Base-by-base conservation (phyloP, 2,329 filamentous ascomycete species). In the Neonectria neomacrospora region DNA sequence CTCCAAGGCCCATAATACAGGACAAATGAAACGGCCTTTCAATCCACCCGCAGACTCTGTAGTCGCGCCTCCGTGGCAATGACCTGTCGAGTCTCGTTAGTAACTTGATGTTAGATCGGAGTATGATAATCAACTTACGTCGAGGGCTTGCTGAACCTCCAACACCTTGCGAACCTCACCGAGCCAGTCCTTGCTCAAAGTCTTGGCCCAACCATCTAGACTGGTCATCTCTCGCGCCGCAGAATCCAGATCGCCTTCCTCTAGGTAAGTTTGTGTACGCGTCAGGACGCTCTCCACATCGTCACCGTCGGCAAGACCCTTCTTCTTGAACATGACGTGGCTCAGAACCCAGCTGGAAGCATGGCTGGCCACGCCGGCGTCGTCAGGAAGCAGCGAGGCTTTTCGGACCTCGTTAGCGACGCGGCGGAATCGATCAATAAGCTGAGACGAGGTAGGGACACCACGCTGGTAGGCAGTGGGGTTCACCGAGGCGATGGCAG, bases 271-370 rank as follows among this genome's bases (percentile, higher is more conserved):
- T 81, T 99, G 94, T 1, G 96, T 95, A 67, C 96, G 87, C 3
- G 92, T 92, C 50, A 99, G 86, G 63, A 98, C 90, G 74, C 94
- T 96, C 85, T 99, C 96, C 22, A 98, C 95, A 75, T 98, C 95
- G 71, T 93, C 86, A 20, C 95, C 94, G 23, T 89, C 89, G 0
- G 93, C 91, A 50, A 96, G 84, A 10, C 91, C 92, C 74, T 91
- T 90, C 86, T 98, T 98, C 85, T 93, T 94, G 87, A 99, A 98
- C 82, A 98, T 89, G 55, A 98, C 86, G 82, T 97, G 96, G 84
- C 93, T 97, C 73, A 99, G 84, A 50, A 96, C 85, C 78, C 93
- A 91, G 78, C 92, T 96, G 45, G 94, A 95, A 3, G 95, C 94
- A 78, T 99, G 96, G 74, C 92, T 96, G 20, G 96, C 95, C 26